Percentiles rank a stretch among this genome's conserved stretches.
These are phyloP conservation scores for Diaporthe batatas DNA, from an alignment of 2,329 filamentous ascomycete species.

Conservation along the genomic window DNA sequence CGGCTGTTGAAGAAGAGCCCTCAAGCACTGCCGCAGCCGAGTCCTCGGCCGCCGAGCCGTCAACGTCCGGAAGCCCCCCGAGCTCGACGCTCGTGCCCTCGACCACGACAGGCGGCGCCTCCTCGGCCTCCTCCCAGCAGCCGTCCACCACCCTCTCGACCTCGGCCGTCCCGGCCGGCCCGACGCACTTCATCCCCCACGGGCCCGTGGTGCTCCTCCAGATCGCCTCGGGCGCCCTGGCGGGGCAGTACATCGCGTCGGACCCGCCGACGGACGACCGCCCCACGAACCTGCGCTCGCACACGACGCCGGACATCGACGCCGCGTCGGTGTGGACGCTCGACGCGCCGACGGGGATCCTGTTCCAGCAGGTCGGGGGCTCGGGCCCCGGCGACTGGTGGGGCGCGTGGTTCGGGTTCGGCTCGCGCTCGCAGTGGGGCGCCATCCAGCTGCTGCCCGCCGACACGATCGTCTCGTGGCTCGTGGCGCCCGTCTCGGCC, in stretches of 20 bases:
- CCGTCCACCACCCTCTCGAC: too few species aligned
- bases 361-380: constrained; percentile 5
- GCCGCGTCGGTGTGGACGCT: neutral
- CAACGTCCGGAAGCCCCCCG: too few species aligned
- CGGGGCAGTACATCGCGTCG: neutral
- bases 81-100: neutral
- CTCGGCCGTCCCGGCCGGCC: neutral
- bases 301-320: neutral
- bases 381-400: neutral
- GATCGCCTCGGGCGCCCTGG: neutral
- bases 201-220: neutral
- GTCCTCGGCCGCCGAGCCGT: neutral
- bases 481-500: neutral
- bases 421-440: neutral
- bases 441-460: neutral
- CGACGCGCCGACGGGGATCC: neutral
- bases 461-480: neutral
- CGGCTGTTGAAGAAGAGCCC: neutral
- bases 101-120: neutral
- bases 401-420: neutral
- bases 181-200: neutral
- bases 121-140: neutral
- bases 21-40: too few species aligned
- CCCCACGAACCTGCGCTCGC: neutral
- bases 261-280: neutral